Conservation (phyloP, 495 filamentous ascomycete species). For the Halenospora varia region DNA sequence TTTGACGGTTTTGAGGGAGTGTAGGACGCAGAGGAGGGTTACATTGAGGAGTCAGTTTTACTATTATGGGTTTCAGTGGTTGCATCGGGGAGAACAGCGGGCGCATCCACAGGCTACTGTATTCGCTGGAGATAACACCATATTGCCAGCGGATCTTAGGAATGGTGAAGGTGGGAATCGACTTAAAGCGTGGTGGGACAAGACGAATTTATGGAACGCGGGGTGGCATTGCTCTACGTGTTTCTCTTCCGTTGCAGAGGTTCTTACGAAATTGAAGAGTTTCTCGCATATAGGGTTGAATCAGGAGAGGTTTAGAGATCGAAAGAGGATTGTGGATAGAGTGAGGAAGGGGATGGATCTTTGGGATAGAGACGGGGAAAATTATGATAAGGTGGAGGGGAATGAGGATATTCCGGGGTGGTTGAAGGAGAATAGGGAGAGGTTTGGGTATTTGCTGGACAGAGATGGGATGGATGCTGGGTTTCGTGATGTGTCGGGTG, state of each 20-base stretch:
- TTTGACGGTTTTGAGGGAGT: constrained; percentile 37
- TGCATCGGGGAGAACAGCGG: constrained; percentile 36
- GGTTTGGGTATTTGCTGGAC: constrained; percentile 33
- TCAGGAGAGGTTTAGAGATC: constrained; percentile 31
- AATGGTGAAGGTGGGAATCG: constrained; percentile 27
- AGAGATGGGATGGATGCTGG: constrained; percentile 31
- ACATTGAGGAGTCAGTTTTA: constrained; percentile 38
- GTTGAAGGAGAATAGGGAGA: constrained; percentile 26
- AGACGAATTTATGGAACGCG: constrained; percentile 29
- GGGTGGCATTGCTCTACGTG: constrained; percentile 45
- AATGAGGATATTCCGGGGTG: constrained; percentile 34
- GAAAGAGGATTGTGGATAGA: constrained; percentile 31
- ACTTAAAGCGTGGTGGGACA: constrained; percentile 21
- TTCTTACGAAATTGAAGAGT: constrained; percentile 37
- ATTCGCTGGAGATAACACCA: constrained; percentile 33
- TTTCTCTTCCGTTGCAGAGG: constrained; percentile 35
- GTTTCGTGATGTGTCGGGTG: constrained; percentile 27
- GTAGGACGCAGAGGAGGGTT: constrained; percentile 31
- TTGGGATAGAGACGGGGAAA: constrained; percentile 31
- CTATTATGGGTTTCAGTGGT: constrained; percentile 46
- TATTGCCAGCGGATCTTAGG: constrained; percentile 37
- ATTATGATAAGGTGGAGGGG: constrained; percentile 29
- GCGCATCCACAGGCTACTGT: constrained; percentile 41
- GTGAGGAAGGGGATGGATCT: constrained; percentile 39
- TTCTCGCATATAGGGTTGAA: constrained; percentile 38